phyloP scores from a whole-genome alignment of 2,329 filamentous ascomycete species.

The Chlorencoelia australis region DNA sequence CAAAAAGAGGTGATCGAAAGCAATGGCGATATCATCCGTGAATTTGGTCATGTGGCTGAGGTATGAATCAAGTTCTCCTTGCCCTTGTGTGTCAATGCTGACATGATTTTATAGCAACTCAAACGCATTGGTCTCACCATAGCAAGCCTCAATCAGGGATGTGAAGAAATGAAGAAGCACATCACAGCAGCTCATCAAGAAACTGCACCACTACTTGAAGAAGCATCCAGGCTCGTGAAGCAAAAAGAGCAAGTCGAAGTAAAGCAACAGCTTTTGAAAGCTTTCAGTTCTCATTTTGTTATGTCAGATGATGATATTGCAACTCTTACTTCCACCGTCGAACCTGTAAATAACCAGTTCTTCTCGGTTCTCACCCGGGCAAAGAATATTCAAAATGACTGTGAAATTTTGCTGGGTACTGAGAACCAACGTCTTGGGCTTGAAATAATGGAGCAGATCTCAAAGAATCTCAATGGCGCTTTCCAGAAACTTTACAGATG shows the following conservation, averaged over 20 bases:
- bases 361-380: constrained; percentile 68
- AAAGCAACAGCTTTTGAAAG: constrained; percentile 67
- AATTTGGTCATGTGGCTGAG: constrained; percentile 85
- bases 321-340: constrained; percentile 65
- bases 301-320: constrained; percentile 72
- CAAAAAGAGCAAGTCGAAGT: constrained; percentile 66
- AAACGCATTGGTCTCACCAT: constrained; percentile 74
- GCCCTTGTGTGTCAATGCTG: constrained; percentile 15
- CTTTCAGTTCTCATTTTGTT: constrained; percentile 75
- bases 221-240: constrained; percentile 62
- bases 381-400: constrained; percentile 81
- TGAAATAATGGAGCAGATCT: constrained; percentile 85
- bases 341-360: constrained; percentile 78
- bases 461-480: constrained; percentile 74
- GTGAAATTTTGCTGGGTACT: constrained; percentile 77
- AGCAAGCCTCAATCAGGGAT: constrained; percentile 66
- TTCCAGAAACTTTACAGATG: constrained; percentile 96
- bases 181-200: constrained; percentile 66
- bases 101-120: constrained; percentile 55
- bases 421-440: constrained; percentile 82
- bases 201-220: constrained; percentile 63
- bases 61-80: constrained; percentile 35
- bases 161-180: constrained; percentile 69
- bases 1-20: constrained; percentile 89
- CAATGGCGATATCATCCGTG: constrained; percentile 78